A percentile compares a stretch with the other conserved stretches of the same genome.
Conservation (phyloP, 2,329 filamentous ascomycete genomes). For the Colletotrichum paranaense region DNA sequence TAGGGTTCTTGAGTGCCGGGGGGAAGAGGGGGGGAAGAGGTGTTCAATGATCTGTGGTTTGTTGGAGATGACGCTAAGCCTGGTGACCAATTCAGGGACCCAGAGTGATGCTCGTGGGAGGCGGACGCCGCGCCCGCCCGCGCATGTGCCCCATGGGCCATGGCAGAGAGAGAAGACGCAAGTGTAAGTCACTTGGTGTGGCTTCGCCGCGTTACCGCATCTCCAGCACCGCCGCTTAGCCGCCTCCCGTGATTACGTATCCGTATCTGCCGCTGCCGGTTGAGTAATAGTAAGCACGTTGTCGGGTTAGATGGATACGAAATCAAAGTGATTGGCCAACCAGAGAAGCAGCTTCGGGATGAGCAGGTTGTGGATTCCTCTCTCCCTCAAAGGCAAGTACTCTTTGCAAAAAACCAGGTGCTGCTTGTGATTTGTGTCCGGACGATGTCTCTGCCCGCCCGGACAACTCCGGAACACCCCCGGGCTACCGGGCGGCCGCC, state of each 20-base stretch:
- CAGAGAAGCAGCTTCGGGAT: not conserved
- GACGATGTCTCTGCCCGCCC: not conserved
- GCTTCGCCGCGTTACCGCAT: not conserved
- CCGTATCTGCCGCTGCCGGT: not conserved
- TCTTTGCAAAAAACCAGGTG: not conserved
- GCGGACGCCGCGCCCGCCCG: not conserved
- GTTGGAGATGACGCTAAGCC: not conserved
- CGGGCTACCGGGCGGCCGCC: not conserved
- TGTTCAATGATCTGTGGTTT: not conserved
- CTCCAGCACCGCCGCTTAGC: not conserved
- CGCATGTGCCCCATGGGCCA: not conserved
- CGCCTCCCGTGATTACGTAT: not conserved
- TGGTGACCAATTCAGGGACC: not conserved
- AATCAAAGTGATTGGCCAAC: not conserved
- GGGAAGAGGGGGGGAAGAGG: not conserved
- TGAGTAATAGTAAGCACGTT: not conserved
- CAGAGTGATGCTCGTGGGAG: not conserved
- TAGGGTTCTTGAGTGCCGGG: conserved; percentile 14
- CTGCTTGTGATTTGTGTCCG: not conserved
- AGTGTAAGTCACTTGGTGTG: not conserved
- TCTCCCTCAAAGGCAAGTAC: not conserved
- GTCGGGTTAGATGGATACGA: not conserved
- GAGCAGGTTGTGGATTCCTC: not conserved
- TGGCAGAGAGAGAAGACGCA: not conserved
- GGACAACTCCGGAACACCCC: not conserved